These are phyloP conservation scores for Phallus indusiatus DNA, from an alignment of 768 basidiomycete species.

Conservation along the genomic window DNA sequence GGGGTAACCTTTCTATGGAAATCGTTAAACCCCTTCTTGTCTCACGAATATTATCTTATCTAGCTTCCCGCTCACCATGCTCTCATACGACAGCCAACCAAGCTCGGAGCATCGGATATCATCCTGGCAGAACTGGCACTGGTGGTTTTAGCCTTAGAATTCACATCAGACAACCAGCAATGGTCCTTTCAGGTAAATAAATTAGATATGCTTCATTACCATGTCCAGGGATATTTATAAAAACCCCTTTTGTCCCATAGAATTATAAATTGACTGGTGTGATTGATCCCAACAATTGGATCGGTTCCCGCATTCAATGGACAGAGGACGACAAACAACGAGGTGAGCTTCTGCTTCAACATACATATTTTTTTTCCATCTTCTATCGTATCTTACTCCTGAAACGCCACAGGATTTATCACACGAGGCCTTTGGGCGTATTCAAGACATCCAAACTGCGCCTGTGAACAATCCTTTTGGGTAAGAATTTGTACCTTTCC, in stretches of 20 bases:
- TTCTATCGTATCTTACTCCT: background rate
- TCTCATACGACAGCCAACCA: slow-evolving; percentile 43
- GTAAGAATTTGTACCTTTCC: slow-evolving; percentile 28
- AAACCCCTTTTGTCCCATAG: slow-evolving; percentile 17
- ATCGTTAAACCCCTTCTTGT: slow-evolving; percentile 7
- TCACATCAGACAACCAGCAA: slow-evolving; percentile 87
- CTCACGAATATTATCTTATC: slow-evolving; percentile 11
- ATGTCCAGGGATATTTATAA: background rate
- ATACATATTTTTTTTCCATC: no score
- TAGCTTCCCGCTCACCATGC: slow-evolving; percentile 47
- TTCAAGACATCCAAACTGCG: slow-evolving; percentile 86
- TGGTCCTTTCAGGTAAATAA: slow-evolving; percentile 53
- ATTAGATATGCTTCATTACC: background rate
- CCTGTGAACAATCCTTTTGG: slow-evolving; percentile 86
- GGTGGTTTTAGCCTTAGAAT: slow-evolving; percentile 55
- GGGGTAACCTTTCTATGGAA: slow-evolving; percentile 20
- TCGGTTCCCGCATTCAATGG: slow-evolving; percentile 56
- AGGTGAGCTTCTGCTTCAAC: background rate
- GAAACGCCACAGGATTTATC: slow-evolving; percentile 52
- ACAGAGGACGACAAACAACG: slow-evolving; percentile 57
- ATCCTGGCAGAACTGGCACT: slow-evolving; percentile 51
- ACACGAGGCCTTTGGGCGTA: slow-evolving; percentile 82
- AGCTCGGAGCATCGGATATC: slow-evolving; percentile 52
- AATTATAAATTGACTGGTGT: slow-evolving; percentile 55
- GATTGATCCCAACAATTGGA: slow-evolving; percentile 44